A percentile compares a stretch with the other conserved stretches of the same genome.
Evolutionary conservation across 495 filamentous ascomycete genomes (phyloP).

Genomic region (Neurospora tetrasperma): DNA sequence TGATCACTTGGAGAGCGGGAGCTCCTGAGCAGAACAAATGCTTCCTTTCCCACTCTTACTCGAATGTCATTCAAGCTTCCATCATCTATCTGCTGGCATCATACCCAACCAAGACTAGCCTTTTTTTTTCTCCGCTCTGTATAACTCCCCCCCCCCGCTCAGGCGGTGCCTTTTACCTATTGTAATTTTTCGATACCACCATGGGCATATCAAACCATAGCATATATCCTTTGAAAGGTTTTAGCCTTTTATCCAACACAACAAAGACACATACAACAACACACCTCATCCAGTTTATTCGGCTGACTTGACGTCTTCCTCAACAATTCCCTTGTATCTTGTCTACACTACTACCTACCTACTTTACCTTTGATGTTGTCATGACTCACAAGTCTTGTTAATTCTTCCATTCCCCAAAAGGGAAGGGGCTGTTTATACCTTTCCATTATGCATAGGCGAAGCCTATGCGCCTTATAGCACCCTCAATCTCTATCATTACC

Average conservation of each 20-base stretch:
- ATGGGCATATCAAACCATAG: background rate
- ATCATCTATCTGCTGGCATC: background rate
- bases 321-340: background rate
- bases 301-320: background rate
- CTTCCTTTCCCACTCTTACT: background rate
- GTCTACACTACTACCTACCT: background rate
- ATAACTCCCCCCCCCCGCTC: background rate
- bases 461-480: background rate
- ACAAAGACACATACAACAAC: background rate
- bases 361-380: conserved; percentile 6
- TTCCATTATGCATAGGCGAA: background rate
- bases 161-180: background rate
- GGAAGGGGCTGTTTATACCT: background rate
- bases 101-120: background rate
- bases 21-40: background rate
- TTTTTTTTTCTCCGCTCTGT: background rate
- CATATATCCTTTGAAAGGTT: background rate
- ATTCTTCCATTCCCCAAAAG: background rate
- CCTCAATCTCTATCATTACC: background rate
- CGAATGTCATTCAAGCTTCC: background rate
- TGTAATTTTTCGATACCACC: background rate
- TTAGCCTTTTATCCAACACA: background rate
- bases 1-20: background rate
- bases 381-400: background rate
- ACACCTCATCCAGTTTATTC: background rate